Conservation (phyloP, 352 stramenopile genomes). For the Pythium phragmiticola region DNA sequence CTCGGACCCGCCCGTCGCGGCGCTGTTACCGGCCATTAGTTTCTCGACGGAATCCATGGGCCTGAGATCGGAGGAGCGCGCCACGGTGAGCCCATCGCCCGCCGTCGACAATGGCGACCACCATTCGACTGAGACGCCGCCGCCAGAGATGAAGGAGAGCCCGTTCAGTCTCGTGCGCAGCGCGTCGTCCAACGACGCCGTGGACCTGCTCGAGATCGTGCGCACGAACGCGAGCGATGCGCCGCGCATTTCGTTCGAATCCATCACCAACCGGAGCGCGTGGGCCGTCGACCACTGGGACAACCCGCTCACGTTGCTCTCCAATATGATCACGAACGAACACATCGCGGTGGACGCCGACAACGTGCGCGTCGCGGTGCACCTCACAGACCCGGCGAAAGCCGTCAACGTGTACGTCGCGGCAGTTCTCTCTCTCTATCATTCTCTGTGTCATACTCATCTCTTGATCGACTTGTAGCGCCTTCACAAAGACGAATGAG, state of each 20-base stretch:
- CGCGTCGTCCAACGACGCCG: constrained; percentile 13
- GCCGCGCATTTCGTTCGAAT: constrained; percentile 25
- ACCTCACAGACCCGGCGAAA: constrained; percentile 15
- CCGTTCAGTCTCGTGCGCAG: constrained; percentile 18
- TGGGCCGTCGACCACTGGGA: constrained; percentile 28
- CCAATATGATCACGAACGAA: constrained; percentile 28
- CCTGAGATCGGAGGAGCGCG: not conserved
- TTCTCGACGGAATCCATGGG: not conserved
- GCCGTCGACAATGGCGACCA: not conserved
- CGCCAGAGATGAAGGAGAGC: not conserved
- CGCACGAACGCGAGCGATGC: not conserved
- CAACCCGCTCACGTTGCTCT: constrained; percentile 24
- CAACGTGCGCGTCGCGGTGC: constrained; percentile 15
- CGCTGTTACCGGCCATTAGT: not conserved
- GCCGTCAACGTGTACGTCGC: constrained; percentile 19
- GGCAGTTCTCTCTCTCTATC: not conserved
- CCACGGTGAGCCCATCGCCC: constrained; percentile 6
- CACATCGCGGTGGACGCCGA: constrained; percentile 11
- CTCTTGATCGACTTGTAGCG: not conserved
- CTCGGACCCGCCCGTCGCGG: constrained; percentile 9
- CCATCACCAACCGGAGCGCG: constrained; percentile 19
- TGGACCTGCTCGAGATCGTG: constrained; percentile 27
- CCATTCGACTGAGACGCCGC: not conserved
- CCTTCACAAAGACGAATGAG: constrained; percentile 17
- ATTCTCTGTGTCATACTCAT: not conserved